Conservation (phyloP, 2,329 filamentous ascomycete species). For the Fusarium sarcochroum region DNA sequence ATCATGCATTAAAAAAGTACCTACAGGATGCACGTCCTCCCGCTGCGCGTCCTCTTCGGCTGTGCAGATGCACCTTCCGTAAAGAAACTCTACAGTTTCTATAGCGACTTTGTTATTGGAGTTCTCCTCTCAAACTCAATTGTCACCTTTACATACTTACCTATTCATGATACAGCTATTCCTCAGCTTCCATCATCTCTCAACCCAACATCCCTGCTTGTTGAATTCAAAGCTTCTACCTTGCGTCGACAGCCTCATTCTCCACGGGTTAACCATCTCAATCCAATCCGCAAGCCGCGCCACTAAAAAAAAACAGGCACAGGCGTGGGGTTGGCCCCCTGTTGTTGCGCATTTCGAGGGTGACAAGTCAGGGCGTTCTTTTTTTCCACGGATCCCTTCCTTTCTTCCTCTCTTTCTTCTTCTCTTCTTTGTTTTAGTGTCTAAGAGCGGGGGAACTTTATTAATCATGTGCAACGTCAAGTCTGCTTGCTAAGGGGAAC, state of each 20-base stretch:
- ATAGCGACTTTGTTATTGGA: constrained; percentile 18
- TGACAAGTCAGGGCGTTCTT: constrained; percentile 20
- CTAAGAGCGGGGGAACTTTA: constrained; percentile 12
- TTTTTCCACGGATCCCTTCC: constrained; percentile 5
- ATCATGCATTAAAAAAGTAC: not conserved
- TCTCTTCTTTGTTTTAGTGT: constrained; percentile 7
- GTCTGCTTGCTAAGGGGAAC: constrained; percentile 31
- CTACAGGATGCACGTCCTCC: constrained; percentile 3
- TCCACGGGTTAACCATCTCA: constrained; percentile 13
- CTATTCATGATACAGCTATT: not conserved
- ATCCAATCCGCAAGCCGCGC: constrained; percentile 24
- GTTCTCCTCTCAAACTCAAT: constrained; percentile 1
- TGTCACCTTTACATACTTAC: not conserved
- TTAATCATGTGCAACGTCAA: constrained; percentile 40
- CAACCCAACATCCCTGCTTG: constrained; percentile 14
- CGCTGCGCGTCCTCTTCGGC: constrained; percentile 10
- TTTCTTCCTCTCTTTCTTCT: not conserved
- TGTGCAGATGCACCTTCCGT: constrained; percentile 18
- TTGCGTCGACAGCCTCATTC: constrained; percentile 29
- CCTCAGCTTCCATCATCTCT: not conserved
- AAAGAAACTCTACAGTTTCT: constrained; percentile 16
- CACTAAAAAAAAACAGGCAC: constrained; percentile 41
- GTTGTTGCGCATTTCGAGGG: constrained; percentile 31
- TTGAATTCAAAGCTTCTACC: not conserved
- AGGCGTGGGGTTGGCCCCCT: constrained; percentile 38